A percentile compares a stretch with the other conserved stretches of the same genome.
phyloP scores from a whole-genome alignment of 2,329 filamentous ascomycete species.

The Chaetomium globosum region DNA sequence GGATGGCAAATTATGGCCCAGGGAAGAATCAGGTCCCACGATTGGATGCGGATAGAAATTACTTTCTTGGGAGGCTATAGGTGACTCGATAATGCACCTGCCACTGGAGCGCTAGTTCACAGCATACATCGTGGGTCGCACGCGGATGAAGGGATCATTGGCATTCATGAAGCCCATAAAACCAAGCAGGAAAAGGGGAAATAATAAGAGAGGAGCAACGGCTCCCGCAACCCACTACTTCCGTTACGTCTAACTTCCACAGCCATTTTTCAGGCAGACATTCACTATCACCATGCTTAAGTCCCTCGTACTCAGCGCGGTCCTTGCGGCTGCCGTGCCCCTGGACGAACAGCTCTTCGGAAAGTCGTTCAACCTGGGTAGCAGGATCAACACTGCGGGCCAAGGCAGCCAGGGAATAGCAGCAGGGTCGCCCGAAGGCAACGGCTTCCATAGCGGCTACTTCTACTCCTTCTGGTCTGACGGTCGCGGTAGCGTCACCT shows the following conservation, averaged over 20 bases:
- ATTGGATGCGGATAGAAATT: background rate
- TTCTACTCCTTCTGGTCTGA: slow-evolving; percentile 9
- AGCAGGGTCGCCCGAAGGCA: slow-evolving; percentile 7
- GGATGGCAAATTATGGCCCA: background rate
- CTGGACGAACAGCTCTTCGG: slow-evolving; percentile 1
- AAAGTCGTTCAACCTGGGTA: background rate
- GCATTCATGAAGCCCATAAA: background rate
- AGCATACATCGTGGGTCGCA: background rate
- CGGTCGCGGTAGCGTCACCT: slow-evolving; percentile 7
- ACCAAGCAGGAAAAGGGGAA: background rate
- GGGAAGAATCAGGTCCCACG: background rate
- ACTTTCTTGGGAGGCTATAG: background rate
- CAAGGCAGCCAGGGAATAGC: background rate
- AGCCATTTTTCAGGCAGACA: background rate
- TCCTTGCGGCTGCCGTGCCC: background rate
- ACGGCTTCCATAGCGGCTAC: slow-evolving; percentile 15
- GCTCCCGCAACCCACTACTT: background rate
- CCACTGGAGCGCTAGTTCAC: too few species aligned
- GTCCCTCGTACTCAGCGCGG: slow-evolving; percentile 8
- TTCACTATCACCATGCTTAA: background rate
- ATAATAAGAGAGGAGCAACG: background rate
- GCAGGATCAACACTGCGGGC: background rate
- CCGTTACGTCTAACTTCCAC: background rate
- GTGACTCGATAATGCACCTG: background rate
- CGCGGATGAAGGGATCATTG: slow-evolving; percentile 1